A percentile compares a stretch with the other conserved stretches of the same genome.
phyloP scores from a whole-genome alignment of 345 rosid genomes.

The Microthlaspi erraticum region DNA sequence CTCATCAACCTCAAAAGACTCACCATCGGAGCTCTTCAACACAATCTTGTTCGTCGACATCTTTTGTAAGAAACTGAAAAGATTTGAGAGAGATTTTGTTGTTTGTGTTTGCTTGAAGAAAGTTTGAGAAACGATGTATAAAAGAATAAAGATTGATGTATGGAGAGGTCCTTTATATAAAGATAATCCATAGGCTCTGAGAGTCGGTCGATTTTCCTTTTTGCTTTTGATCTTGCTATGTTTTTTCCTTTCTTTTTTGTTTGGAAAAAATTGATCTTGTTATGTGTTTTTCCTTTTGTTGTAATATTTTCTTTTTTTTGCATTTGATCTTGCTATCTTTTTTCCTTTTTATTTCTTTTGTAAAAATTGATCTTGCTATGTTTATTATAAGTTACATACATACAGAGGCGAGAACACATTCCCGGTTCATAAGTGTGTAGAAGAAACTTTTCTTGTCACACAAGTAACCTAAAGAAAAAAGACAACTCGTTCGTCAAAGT shows the following conservation, averaged over 20 bases:
- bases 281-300: neutral
- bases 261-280: too few relatives aligned
- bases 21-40: conserved; percentile 69
- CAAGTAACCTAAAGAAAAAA: too few relatives aligned
- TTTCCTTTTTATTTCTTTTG: too few relatives aligned
- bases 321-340: too few relatives aligned
- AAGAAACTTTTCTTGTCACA: neutral
- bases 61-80: conserved; percentile 9
- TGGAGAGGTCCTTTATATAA: neutral
- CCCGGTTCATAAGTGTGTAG: neutral
- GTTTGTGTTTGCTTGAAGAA: too few relatives aligned
- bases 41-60: conserved; percentile 55
- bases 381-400: too few relatives aligned
- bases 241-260: too few relatives aligned
- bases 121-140: neutral
- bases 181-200: neutral
- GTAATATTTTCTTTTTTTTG: neutral
- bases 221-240: too few relatives aligned
- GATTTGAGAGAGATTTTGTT: too few relatives aligned
- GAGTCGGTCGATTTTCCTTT: too few relatives aligned
- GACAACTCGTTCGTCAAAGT: neutral
- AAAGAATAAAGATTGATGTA: neutral
- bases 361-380: too few relatives aligned
- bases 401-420: neutral
- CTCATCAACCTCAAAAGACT: conserved; percentile 65